phyloP scores from a whole-genome alignment of 2,329 filamentous ascomycete genomes.

The Ceratocystis lukuohia region DNA sequence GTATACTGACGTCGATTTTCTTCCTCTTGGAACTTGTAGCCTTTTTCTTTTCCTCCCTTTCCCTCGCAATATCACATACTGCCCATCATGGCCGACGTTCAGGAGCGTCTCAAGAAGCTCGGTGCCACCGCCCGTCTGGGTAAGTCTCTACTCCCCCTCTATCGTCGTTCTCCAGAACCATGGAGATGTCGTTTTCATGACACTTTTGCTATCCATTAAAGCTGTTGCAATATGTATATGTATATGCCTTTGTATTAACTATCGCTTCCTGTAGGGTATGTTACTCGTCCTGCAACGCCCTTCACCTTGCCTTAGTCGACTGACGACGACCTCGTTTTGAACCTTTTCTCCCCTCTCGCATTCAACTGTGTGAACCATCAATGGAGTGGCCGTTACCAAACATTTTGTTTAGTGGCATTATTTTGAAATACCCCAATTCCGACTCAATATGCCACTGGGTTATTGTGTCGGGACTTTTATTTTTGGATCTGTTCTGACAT shows the following conservation, averaged over 20 bases:
- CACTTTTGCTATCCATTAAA: neutral
- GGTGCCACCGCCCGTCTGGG: constrained; percentile 48
- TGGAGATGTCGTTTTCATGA: neutral
- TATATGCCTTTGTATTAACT: constrained; percentile 20
- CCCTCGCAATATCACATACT: constrained; percentile 22
- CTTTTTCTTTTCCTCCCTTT: constrained; percentile 20
- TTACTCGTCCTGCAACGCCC: constrained; percentile 10
- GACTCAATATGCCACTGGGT: neutral
- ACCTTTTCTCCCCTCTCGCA: constrained; percentile 1
- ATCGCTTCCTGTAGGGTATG: constrained; percentile 18
- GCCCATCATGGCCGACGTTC: constrained; percentile 41
- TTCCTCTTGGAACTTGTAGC: constrained; percentile 20
- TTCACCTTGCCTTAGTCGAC: neutral
- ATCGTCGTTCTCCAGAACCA: neutral
- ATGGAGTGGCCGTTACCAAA: constrained; percentile 24
- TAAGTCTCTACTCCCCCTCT: constrained; percentile 34
- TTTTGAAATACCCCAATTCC: neutral
- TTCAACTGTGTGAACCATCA: constrained; percentile 11
- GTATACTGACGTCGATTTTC: constrained; percentile 24
- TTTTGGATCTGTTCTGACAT: constrained; percentile 12
- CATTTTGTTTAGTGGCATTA: neutral
- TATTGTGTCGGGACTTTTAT: constrained; percentile 15
- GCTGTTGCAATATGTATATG: constrained; percentile 15
- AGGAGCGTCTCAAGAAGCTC: constrained; percentile 48
- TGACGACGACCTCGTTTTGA: constrained; percentile 4